phyloP scores from a whole-genome alignment of 2,329 filamentous ascomycete species.

The Verticillium isaacii region DNA sequence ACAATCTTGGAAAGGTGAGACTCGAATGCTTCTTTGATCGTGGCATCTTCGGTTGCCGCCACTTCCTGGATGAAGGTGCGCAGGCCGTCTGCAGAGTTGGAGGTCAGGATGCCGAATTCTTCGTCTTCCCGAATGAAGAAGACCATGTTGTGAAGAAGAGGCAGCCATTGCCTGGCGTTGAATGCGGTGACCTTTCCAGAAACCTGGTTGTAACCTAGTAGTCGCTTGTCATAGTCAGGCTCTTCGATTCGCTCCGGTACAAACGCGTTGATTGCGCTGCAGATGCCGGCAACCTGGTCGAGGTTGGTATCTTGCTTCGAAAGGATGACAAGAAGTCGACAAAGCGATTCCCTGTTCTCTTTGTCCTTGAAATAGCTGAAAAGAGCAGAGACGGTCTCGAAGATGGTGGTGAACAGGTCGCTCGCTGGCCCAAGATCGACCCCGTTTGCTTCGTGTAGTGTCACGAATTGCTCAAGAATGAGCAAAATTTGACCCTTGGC shows the following conservation, averaged over 20 bases:
- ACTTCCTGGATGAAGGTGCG: constrained; percentile 70
- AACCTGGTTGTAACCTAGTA: constrained; percentile 70
- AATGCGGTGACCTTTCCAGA: constrained; percentile 57
- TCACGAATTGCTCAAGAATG: constrained; percentile 77
- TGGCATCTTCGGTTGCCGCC: constrained; percentile 28
- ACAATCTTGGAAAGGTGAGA: constrained; percentile 59
- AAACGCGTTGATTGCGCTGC: constrained; percentile 76
- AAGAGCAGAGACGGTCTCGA: constrained; percentile 69
- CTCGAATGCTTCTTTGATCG: constrained; percentile 44
- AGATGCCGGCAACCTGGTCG: constrained; percentile 62
- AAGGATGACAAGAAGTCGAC: constrained; percentile 67
- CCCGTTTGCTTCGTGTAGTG: constrained; percentile 53
- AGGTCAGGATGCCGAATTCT: constrained; percentile 76
- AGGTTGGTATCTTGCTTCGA: constrained; percentile 59
- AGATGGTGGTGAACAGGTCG: constrained; percentile 58
- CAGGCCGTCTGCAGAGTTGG: constrained; percentile 76
- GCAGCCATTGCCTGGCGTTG: constrained; percentile 74
- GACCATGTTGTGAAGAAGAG: constrained; percentile 82
- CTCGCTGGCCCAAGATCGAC: constrained; percentile 9
- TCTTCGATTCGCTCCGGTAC: constrained; percentile 70
- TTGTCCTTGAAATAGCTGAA: constrained; percentile 90
- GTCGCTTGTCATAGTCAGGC: constrained; percentile 79
- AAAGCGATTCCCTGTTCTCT: constrained; percentile 68
- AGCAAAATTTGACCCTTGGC: constrained; percentile 77
- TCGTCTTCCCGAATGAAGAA: constrained; percentile 83